Conservation (phyloP, 371 early-diverging fungal species). For the Circinella minor region DNA sequence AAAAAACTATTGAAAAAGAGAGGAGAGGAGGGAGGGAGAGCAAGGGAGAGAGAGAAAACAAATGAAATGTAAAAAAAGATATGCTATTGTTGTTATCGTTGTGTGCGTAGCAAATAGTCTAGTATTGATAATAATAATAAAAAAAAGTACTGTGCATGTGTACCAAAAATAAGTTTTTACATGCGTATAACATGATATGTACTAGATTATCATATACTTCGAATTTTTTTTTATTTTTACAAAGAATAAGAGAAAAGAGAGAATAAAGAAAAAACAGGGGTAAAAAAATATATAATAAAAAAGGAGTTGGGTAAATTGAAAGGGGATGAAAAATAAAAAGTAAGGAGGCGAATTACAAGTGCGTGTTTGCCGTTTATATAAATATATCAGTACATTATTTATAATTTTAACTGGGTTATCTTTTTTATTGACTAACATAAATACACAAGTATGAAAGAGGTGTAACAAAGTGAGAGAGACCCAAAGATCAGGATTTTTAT, state of each 20-base stretch:
- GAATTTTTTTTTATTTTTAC: too few relatives aligned
- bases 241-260: too few relatives aligned
- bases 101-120: too few relatives aligned
- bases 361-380: not conserved
- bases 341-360: constrained; percentile 1
- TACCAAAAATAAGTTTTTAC: constrained; percentile 8
- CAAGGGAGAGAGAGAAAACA: not conserved
- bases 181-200: not conserved
- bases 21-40: constrained; percentile 13
- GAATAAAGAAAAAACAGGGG: constrained; percentile 1
- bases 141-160: too few relatives aligned
- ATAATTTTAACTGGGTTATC: too few relatives aligned
- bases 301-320: not conserved
- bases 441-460: too few relatives aligned
- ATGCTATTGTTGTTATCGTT: too few relatives aligned
- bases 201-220: too few relatives aligned
- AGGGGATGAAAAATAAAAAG: not conserved
- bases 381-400: too few relatives aligned
- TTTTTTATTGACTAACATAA: too few relatives aligned
- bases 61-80: not conserved
- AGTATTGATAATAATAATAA: not conserved
- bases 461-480: too few relatives aligned
- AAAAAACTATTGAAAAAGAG: constrained; percentile 9
- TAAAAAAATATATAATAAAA: not conserved
- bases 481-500: too few relatives aligned